Evolutionary conservation across 768 basidiomycete species (phyloP), one percentile per base, ranked within the genome.

Genomic region (Boletellus ananiceps): DNA sequence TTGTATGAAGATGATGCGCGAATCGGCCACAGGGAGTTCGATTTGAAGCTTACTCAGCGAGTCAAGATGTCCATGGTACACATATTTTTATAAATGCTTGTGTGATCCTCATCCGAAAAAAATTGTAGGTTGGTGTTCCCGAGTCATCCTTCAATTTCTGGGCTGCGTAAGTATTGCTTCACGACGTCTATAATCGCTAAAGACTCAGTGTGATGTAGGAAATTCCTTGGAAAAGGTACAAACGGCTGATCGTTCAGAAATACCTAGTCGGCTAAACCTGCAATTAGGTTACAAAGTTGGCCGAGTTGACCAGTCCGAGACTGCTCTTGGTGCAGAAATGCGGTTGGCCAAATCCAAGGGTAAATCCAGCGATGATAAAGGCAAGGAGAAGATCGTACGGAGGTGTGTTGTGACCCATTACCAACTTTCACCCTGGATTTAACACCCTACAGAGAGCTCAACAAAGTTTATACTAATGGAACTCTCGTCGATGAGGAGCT

Each of bases 1-100:
- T 71, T 96, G n/a, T 97, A 98, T 60, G 95, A 97, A 69, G 88
- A 96, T 47, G 95, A 98, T 67, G 95, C 95, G 1, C 78, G 86
- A 12, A 80, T 92, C 44, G 96, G 96, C 1, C 93, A 98, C 66
- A 86, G 84, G 59, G 84, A 94, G 47, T 99, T 99, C 63, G 96
- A 98, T 59, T 72, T 99, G 49, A 98, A 99, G 62, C 75, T 92
- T 32, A 92, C 89, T 0, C 77, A 85, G 47, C 74, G 96, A 52
- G 96, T 98, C 40, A 98, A 98, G 69, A 99, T 99, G 96, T 93
- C 86, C 52, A 99, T 99, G 95, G 95, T 90, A 35, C 35, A 76
- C 57, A 15, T 5, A 6, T n/a, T 15, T 39, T 7, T 31, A 2
- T 21, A 5, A 4, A 29, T 46, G 35, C 8, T 14, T 0, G 14